A percentile compares a stretch with the other conserved stretches of the same genome.
Conservation (phyloP, 2,329 filamentous ascomycete species). For the Cordyceps fumosorosea region DNA sequence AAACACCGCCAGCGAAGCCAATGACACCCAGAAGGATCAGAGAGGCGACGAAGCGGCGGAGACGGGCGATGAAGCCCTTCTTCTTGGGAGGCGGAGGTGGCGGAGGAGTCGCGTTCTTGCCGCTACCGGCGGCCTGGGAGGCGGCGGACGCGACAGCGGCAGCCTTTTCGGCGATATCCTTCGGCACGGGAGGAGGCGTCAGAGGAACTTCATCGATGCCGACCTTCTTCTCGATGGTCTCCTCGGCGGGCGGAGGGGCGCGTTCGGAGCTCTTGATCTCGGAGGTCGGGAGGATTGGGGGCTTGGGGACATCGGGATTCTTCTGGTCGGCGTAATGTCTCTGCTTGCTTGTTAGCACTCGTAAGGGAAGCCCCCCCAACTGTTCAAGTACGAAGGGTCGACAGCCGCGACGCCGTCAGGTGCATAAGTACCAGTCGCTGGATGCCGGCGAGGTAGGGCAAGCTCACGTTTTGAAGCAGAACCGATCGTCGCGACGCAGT, state of each 20-base stretch:
- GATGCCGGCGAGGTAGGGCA: neutral
- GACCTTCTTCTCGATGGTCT: constrained; percentile 32
- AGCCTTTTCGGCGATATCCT: constrained; percentile 25
- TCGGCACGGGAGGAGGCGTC: constrained; percentile 30
- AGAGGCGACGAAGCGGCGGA: constrained; percentile 72
- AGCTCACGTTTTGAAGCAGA: constrained; percentile 13
- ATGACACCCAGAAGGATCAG: constrained; percentile 69
- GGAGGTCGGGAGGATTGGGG: constrained; percentile 46
- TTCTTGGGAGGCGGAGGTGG: constrained; percentile 38
- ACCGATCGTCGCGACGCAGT: constrained; percentile 28
- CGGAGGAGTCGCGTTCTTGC: constrained; percentile 25
- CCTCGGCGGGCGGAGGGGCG: constrained; percentile 31
- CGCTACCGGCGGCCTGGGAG: constrained; percentile 23
- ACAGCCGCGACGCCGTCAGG: neutral
- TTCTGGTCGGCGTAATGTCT: constrained; percentile 51
- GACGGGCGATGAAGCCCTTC: constrained; percentile 63
- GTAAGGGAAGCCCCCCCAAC: no score
- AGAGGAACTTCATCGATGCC: constrained; percentile 32
- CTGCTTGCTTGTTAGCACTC: constrained; percentile 27
- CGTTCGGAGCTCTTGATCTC: constrained; percentile 45
- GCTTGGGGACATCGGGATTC: constrained; percentile 44
- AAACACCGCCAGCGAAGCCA: constrained; percentile 81
- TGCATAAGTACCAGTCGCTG: neutral
- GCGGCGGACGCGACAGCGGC: constrained; percentile 17
- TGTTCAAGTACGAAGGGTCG: neutral